Evolutionary conservation across 1,284 basidiomycete species (phyloP).

Genomic region (Thelephora terrestris): DNA sequence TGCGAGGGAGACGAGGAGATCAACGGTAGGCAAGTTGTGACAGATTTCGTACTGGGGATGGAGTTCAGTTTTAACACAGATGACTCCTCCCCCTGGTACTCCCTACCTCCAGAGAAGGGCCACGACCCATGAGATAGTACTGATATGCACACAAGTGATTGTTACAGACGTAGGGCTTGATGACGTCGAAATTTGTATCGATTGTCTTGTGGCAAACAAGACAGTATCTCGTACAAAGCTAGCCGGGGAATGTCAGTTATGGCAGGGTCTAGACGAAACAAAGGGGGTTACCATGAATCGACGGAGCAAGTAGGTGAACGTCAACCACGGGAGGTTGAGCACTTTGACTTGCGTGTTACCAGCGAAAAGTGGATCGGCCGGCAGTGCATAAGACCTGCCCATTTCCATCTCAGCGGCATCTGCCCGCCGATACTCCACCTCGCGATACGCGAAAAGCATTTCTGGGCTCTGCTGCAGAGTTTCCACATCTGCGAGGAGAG

Average conservation of each 20-base stretch:
- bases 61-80: too few species aligned
- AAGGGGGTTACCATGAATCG: slow-evolving; percentile 37
- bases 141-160: slow-evolving; percentile 51
- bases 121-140: slow-evolving; percentile 50
- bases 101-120: slow-evolving; percentile 51
- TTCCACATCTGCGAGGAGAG: slow-evolving; percentile 37
- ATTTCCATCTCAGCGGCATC: slow-evolving; percentile 37
- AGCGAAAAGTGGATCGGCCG: slow-evolving; percentile 39
- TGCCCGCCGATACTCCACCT: slow-evolving; percentile 27
- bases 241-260: not conserved
- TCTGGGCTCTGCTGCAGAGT: slow-evolving; percentile 31
- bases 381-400: slow-evolving; percentile 31
- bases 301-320: slow-evolving; percentile 51
- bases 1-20: slow-evolving; percentile 51
- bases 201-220: slow-evolving; percentile 53
- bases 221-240: slow-evolving; percentile 55
- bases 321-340: slow-evolving; percentile 45
- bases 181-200: slow-evolving; percentile 37
- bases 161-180: slow-evolving; percentile 59
- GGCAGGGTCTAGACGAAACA: not conserved
- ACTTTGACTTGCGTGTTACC: slow-evolving; percentile 19
- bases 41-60: slow-evolving; percentile 46
- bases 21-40: slow-evolving; percentile 45
- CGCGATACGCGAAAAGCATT: slow-evolving; percentile 23
- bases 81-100: not conserved